Conservation (phyloP, 148 eudicot genomes). For the Cornus suecica region DNA sequence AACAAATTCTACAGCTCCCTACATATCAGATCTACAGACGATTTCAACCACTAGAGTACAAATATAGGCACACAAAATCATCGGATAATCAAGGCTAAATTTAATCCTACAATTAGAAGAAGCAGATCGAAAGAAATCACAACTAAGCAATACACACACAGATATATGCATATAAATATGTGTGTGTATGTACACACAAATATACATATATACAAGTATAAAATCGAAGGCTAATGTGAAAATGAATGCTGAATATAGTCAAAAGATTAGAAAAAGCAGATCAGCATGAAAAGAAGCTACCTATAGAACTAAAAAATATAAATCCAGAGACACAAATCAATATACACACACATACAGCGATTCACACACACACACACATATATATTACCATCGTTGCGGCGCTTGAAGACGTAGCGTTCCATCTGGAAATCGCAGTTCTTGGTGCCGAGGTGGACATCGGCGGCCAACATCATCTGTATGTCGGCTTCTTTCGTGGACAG, state of each 20-base stretch:
- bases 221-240: no score
- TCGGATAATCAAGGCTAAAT: no score
- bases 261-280: no score
- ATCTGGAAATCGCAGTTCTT: constrained; percentile 75
- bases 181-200: no score
- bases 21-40: background rate
- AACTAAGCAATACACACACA: background rate
- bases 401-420: constrained; percentile 70
- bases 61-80: background rate
- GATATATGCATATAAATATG: background rate
- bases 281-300: no score
- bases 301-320: no score
- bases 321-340: background rate
- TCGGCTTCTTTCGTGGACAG: constrained; percentile 49
- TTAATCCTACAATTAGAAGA: background rate
- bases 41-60: no score
- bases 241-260: no score
- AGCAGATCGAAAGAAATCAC: background rate
- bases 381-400: constrained; percentile 59
- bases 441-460: constrained; percentile 71
- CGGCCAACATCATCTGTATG: constrained; percentile 68
- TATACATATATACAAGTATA: no score
- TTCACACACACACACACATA: background rate
- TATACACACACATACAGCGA: no score
- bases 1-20: background rate